phyloP scores from a whole-genome alignment of 2,329 filamentous ascomycete genomes.

The Cytospora paraplurivora region DNA sequence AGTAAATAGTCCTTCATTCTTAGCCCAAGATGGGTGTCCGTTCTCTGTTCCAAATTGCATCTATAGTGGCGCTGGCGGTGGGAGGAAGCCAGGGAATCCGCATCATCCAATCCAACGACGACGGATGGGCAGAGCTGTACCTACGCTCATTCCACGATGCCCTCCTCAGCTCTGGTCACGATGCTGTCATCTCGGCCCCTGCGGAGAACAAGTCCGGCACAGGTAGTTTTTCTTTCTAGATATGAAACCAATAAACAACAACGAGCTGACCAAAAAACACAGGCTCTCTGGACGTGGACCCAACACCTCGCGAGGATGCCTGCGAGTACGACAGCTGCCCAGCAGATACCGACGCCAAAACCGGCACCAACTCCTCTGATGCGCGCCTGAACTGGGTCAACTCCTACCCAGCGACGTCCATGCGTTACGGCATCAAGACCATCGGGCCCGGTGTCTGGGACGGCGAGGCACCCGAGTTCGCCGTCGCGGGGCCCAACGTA shows the following conservation, averaged over 20 bases:
- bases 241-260: background rate
- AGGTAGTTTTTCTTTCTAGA: conserved; percentile 43
- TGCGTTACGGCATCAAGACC: conserved; percentile 62
- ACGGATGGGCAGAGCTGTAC: conserved; percentile 73
- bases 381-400: conserved; percentile 72
- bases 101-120: conserved; percentile 69
- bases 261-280: conserved; percentile 17
- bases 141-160: conserved; percentile 61
- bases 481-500: conserved; percentile 66
- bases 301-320: conserved; percentile 47
- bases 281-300: conserved; percentile 57
- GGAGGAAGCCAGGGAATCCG: conserved; percentile 33
- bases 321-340: conserved; percentile 67
- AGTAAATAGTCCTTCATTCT: background rate
- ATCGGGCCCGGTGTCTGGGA: conserved; percentile 57
- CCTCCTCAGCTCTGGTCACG: conserved; percentile 57
- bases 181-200: conserved; percentile 65
- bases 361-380: conserved; percentile 58
- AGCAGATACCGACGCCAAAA: conserved; percentile 51
- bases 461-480: conserved; percentile 58
- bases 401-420: conserved; percentile 66
- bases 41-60: conserved; percentile 21
- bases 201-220: conserved; percentile 67
- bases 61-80: conserved; percentile 15
- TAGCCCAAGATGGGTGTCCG: conserved; percentile 22